Conservation (phyloP, 331 rosid genomes). For the Malus hybrid region DNA sequence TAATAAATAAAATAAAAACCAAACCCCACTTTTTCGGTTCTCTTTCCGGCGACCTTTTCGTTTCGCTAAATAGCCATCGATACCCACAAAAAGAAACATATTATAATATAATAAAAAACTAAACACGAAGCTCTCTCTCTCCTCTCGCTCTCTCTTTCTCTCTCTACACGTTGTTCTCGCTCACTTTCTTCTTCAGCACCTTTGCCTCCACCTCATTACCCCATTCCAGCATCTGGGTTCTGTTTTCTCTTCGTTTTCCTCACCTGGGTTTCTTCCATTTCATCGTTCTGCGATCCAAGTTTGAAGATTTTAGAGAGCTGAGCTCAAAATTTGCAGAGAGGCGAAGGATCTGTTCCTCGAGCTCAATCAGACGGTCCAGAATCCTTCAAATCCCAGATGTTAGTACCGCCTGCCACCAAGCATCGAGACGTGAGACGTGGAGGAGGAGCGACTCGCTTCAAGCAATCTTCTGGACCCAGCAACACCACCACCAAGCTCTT, state of each 20-base stretch:
- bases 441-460: conserved; percentile 23
- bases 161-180: conserved; percentile 11
- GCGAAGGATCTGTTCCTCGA: conserved; percentile 6
- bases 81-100: not conserved
- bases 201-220: conserved; percentile 1
- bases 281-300: too few species aligned
- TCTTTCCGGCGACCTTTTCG: conserved; percentile 35
- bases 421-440: conserved; percentile 37
- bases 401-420: conserved; percentile 17
- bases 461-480: conserved; percentile 24
- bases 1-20: conserved; percentile 6
- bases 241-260: too few species aligned
- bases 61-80: conserved; percentile 17
- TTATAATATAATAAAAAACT: not conserved
- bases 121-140: conserved; percentile 9
- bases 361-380: conserved; percentile 4
- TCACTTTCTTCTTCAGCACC: not conserved
- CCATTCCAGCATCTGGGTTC: not conserved
- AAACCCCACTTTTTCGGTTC: conserved; percentile 9
- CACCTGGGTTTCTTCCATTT: too few species aligned
- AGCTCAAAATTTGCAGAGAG: not conserved
- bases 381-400: conserved; percentile 3
- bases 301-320: not conserved
- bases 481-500: conserved; percentile 14
- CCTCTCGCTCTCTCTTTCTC: conserved; percentile 11